These are phyloP conservation scores for Amanita inopinata DNA, from an alignment of 768 basidiomycete genomes.

Conservation along the genomic window DNA sequence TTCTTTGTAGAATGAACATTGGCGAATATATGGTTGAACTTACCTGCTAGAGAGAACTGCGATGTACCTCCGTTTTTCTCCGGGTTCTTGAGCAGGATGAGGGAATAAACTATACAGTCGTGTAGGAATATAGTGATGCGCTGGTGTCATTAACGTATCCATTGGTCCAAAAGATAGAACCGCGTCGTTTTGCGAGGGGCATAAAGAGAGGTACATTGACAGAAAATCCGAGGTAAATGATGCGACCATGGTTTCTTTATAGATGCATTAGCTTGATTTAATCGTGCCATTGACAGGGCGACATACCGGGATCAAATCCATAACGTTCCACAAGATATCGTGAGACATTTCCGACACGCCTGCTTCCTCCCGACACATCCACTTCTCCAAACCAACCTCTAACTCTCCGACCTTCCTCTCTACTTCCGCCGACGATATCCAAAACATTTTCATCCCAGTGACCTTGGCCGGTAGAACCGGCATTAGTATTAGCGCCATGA, in stretches of 20 bases:
- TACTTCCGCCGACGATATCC: conserved; percentile 67
- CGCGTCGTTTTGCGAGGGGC: conserved; percentile 62
- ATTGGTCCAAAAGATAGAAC: conserved; percentile 76
- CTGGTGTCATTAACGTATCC: conserved; percentile 68
- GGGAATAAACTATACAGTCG: conserved; percentile 68
- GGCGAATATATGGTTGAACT: conserved; percentile 4
- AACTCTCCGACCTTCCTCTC: conserved; percentile 65
- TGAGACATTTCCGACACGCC: conserved; percentile 56
- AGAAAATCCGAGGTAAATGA: conserved; percentile 74
- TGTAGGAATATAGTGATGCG: conserved; percentile 65
- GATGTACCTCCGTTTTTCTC: conserved; percentile 67
- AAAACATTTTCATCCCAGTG: conserved; percentile 76
- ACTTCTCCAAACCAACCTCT: conserved; percentile 81
- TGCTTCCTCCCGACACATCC: conserved; percentile 53
- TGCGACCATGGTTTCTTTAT: conserved; percentile 56
- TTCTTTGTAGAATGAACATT: background rate
- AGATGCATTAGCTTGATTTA: background rate
- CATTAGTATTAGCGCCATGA: conserved; percentile 34
- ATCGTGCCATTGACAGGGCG: conserved; percentile 6
- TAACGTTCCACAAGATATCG: conserved; percentile 73
- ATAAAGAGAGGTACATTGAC: conserved; percentile 67
- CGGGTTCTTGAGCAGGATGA: conserved; percentile 72
- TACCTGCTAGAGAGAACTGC: conserved; percentile 65
- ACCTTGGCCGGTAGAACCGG: conserved; percentile 24
- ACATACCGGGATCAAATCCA: conserved; percentile 66